Base-by-base conservation (phyloP, 768 basidiomycete genomes). In the Lactarius indigo region DNA sequence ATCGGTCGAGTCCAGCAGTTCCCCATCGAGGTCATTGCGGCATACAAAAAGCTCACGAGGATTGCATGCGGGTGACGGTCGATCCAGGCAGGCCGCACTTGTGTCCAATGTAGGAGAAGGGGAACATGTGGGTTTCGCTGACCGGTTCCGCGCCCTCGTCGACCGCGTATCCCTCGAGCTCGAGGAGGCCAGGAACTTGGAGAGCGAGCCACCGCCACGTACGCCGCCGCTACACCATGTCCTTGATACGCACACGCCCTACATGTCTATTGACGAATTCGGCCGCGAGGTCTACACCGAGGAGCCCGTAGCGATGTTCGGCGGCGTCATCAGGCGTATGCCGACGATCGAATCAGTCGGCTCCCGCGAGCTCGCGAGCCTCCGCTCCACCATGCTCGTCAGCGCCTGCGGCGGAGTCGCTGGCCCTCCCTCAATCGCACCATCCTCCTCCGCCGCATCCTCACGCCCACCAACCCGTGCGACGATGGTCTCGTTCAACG, bases 331-430 rank as follows among this genome's bases (percentile, higher is more conserved):
- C 54, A 80, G 83, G 60, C 87, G 91, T 44, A 91, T 92, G 90
- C 87, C 89, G 23, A 92, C 91, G 33, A 92, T 92, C 68, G 89
- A 91, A 74, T 87, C 85, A 52, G 80, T 91, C 74, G 90, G 89
- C 47, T 89, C 87, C 20, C 81, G 84, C 59, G 90, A 92, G 71
- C 74, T 73, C 30, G 71, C 72, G 69, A 76, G 75, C 64, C 64
- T 74, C 44, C 75, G 66, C 41, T 61, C 68, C 26, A 17, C 39
- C 41, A 59, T 60, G 10, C 54, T 62, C 30, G 52, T 67, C 31
- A 28, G 33, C 9, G 60, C 41, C 41, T 41, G 61, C 39, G 35
- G 8, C 6, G 61, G 50, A 23, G 57, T 23, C 8, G 17, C 44
- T 2, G 26, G 57, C 18, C 17, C 66, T 2, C 63, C 33, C 6